phyloP scores from a whole-genome alignment of 148 eudicot species.

The Rhododendron ovatum region DNA sequence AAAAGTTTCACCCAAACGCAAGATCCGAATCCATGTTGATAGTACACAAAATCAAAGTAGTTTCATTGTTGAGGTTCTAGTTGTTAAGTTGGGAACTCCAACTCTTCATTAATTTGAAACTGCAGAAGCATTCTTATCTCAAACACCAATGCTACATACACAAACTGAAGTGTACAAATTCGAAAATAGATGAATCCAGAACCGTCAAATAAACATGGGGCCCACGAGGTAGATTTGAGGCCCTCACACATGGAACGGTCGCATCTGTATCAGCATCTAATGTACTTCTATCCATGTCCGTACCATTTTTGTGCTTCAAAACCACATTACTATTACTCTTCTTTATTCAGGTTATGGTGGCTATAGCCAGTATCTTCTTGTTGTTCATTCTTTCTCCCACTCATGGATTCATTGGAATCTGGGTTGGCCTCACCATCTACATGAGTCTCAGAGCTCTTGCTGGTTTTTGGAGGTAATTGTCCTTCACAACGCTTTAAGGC shows the following conservation, averaged over 20 bases:
- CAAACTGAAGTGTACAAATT: no score
- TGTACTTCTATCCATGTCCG: neutral
- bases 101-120: neutral
- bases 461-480: slow-evolving; percentile 71
- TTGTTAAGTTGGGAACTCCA: neutral
- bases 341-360: slow-evolving; percentile 53
- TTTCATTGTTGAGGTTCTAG: neutral
- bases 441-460: slow-evolving; percentile 81
- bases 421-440: slow-evolving; percentile 72
- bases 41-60: neutral
- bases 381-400: slow-evolving; percentile 44
- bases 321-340: neutral
- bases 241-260: neutral
- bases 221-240: neutral
- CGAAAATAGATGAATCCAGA: no score
- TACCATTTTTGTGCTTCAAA: neutral
- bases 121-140: neutral
- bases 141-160: no score
- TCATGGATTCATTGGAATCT: slow-evolving; percentile 67
- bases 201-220: no score
- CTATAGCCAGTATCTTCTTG: slow-evolving; percentile 51
- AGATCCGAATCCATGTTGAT: neutral
- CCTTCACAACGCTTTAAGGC: neutral
- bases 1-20: neutral
- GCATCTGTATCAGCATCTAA: neutral